These are phyloP conservation scores for Xylaria sp. DNA, from an alignment of 2,329 filamentous ascomycete genomes.

Conservation along the genomic window DNA sequence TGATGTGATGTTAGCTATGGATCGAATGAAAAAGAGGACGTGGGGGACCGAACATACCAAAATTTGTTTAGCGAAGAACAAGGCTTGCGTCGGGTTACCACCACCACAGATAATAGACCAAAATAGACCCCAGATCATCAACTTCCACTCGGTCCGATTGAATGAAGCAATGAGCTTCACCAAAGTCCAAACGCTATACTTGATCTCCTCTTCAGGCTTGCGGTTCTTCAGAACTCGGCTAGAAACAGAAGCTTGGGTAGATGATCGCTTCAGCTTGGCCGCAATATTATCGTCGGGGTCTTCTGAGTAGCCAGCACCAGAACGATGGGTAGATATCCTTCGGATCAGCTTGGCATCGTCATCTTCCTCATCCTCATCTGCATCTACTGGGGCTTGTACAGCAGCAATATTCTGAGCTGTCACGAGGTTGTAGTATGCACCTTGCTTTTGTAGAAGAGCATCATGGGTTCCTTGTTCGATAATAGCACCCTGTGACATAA, in stretches of 20 bases:
- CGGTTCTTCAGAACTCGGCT: slow-evolving; percentile 73
- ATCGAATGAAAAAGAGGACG: slow-evolving; percentile 12
- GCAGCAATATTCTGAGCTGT: slow-evolving; percentile 85
- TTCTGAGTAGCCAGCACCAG: slow-evolving; percentile 54
- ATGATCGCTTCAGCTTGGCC: slow-evolving; percentile 65
- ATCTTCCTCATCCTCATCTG: slow-evolving; percentile 60
- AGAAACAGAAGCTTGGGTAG: slow-evolving; percentile 70
- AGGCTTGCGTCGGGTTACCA: slow-evolving; percentile 78
- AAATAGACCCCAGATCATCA: slow-evolving; percentile 78
- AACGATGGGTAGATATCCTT: slow-evolving; percentile 56
- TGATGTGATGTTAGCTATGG: slow-evolving; percentile 38
- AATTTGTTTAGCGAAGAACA: slow-evolving; percentile 93
- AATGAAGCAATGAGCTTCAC: slow-evolving; percentile 83
- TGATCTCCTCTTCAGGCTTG: slow-evolving; percentile 58
- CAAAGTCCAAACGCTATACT: slow-evolving; percentile 78
- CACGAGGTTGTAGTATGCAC: slow-evolving; percentile 85
- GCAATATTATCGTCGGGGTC: slow-evolving; percentile 72
- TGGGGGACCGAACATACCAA: slow-evolving; percentile 67
- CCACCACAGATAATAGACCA: slow-evolving; percentile 82
- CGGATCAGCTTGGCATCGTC: slow-evolving; percentile 55
- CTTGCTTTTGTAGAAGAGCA: slow-evolving; percentile 73
- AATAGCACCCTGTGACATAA: slow-evolving; percentile 86
- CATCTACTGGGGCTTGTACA: slow-evolving; percentile 61
- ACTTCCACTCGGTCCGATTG: slow-evolving; percentile 76
- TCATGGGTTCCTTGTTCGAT: slow-evolving; percentile 93